A percentile compares a stretch with the other conserved stretches of the same genome.
Evolutionary conservation across 2,329 filamentous ascomycete species (phyloP).

Genomic region (Mariannaea sp.): DNA sequence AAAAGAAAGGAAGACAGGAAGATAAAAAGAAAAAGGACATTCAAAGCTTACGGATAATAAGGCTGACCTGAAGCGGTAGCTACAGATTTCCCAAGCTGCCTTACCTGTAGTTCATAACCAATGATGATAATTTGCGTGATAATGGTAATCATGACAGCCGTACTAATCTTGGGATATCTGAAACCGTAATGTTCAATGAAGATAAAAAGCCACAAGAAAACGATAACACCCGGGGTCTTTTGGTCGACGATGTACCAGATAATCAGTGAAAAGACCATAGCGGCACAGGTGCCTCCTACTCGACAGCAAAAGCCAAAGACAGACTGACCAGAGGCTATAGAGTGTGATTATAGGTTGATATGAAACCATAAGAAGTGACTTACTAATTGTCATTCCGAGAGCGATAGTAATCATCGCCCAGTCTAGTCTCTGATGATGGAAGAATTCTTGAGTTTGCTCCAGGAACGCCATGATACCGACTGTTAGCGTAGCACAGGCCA

Average conservation of each 20-base stretch:
- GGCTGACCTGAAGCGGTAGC: too few relatives aligned
- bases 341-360: too few relatives aligned
- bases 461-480: conserved; percentile 20
- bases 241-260: conserved; percentile 18
- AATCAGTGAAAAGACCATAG: conserved; percentile 12
- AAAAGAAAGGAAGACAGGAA: neutral
- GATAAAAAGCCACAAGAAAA: conserved; percentile 18
- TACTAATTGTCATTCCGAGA: conserved; percentile 23
- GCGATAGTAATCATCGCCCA: conserved; percentile 23
- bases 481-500: conserved; percentile 16
- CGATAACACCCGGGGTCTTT: conserved; percentile 16
- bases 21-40: too few relatives aligned
- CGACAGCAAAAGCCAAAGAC: conserved; percentile 19
- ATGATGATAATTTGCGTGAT: conserved; percentile 22
- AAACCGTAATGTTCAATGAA: neutral
- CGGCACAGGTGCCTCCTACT: conserved; percentile 11
- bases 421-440: conserved; percentile 17
- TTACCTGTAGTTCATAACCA: conserved; percentile 24
- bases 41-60: too few relatives aligned
- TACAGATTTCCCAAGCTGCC: neutral
- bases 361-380: too few relatives aligned
- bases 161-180: conserved; percentile 20
- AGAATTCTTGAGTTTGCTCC: conserved; percentile 15
- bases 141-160: conserved; percentile 17
- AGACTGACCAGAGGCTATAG: too few relatives aligned